These are phyloP conservation scores for Babesia caballi DNA, from an alignment of 169 alveolate species.

Conservation along the genomic window DNA sequence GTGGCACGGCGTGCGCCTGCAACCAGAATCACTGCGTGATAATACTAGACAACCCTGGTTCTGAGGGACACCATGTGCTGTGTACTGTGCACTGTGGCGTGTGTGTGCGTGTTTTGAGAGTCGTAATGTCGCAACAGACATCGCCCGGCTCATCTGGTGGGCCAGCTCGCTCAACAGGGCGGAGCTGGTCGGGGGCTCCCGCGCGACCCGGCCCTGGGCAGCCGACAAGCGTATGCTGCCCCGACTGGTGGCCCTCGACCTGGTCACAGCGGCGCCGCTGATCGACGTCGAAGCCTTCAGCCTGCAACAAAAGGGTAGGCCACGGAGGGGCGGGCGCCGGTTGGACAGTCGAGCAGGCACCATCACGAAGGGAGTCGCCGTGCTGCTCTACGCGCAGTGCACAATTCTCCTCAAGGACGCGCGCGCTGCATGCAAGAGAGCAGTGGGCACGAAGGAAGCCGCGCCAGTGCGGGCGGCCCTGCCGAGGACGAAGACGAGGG, in stretches of 20 bases:
- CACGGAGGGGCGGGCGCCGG: neutral
- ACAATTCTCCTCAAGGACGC: conserved; percentile 5
- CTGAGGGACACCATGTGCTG: too few species aligned
- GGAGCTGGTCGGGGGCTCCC: neutral
- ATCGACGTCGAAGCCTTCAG: conserved; percentile 8
- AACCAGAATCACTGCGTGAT: neutral
- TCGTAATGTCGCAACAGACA: neutral
- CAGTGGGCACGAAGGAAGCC: neutral
- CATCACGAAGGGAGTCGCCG: conserved; percentile 16
- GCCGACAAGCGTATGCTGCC: neutral
- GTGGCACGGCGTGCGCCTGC: neutral
- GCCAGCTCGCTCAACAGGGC: conserved; percentile 23
- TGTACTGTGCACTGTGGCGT: neutral
- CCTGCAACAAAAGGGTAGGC: conserved; percentile 21
- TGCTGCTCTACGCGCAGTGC: conserved; percentile 14
- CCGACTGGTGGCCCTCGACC: neutral
- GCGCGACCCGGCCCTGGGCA: neutral
- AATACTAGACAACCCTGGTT: neutral
- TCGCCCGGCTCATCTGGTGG: conserved; percentile 20
- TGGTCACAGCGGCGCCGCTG: neutral
- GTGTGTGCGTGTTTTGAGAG: neutral
- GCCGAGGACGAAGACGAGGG: conserved; percentile 10
- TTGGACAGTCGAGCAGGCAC: neutral
- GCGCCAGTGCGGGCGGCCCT: neutral
- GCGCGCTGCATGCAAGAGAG: neutral